These are phyloP conservation scores for Nakaseomyces kungkrabaensis DNA, from an alignment of 1,139 yeast genomes.

Conservation along the genomic window DNA sequence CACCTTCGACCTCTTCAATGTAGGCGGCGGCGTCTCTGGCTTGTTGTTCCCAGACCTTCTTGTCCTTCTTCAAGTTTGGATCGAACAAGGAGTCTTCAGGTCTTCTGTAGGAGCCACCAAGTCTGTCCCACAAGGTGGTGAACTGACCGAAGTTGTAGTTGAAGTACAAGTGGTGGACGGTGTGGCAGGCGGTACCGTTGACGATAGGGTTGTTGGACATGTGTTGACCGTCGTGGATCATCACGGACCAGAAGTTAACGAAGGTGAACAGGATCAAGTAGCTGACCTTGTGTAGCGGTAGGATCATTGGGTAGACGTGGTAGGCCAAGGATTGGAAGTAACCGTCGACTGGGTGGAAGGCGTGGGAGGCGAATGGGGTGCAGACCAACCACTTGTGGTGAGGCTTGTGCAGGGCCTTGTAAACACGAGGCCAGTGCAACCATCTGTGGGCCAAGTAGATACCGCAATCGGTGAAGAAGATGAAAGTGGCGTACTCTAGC, in stretches of 20 bases:
- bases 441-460: conserved; percentile 86
- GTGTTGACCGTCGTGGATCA: conserved; percentile 97
- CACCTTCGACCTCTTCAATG: conserved; percentile 71
- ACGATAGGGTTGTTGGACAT: conserved; percentile 86
- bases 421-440: conserved; percentile 83
- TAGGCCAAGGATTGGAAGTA: conserved; percentile 87
- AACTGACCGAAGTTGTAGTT: conserved; percentile 97
- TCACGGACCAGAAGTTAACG: conserved; percentile 95
- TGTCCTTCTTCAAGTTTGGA: conserved; percentile 47
- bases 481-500: conserved; percentile 63
- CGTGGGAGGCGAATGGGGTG: conserved; percentile 96
- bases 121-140: conserved; percentile 94
- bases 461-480: conserved; percentile 87
- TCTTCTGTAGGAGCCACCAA: conserved; percentile 85
- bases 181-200: conserved; percentile 97
- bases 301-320: conserved; percentile 78
- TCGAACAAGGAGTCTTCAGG: conserved; percentile 85
- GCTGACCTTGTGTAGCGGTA: conserved; percentile 84
- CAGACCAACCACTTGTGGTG: conserved; percentile 99
- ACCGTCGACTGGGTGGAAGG: conserved; percentile 98
- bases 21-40: conserved; percentile 68
- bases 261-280: conserved; percentile 74
- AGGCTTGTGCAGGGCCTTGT: conserved; percentile 87
- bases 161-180: conserved; percentile 91
- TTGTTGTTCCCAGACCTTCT: conserved; percentile 64